Conservation (phyloP, 768 basidiomycete species). For the Kwoniella mangroviensis region DNA sequence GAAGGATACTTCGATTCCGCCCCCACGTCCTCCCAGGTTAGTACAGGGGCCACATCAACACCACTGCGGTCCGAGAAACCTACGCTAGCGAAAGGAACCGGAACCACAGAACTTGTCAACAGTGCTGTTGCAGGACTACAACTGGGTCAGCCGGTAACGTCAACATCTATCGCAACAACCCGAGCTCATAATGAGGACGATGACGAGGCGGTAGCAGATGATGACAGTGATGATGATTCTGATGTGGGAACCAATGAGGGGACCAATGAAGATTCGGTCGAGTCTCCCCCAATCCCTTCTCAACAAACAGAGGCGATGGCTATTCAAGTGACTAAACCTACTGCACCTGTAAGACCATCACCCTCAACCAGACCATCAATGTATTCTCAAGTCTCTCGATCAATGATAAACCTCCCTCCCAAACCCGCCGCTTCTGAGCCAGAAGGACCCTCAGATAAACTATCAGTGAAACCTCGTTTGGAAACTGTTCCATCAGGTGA, state of each 20-base stretch:
- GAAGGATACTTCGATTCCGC: constrained; percentile 39
- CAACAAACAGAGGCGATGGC: neutral
- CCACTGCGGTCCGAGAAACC: constrained; percentile 19
- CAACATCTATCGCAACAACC: neutral
- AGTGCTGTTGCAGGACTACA: constrained; percentile 4
- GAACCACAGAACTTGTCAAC: constrained; percentile 4
- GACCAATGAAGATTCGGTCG: constrained; percentile 20
- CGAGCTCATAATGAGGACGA: constrained; percentile 7
- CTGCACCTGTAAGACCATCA: constrained; percentile 16
- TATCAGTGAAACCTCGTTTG: constrained; percentile 19
- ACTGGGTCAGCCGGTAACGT: neutral
- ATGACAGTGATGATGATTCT: constrained; percentile 19
- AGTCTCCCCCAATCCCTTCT: constrained; percentile 4
- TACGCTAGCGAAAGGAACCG: constrained; percentile 11
- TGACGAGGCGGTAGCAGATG: constrained; percentile 17
- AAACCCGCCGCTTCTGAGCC: constrained; percentile 4
- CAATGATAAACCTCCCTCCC: constrained; percentile 46
- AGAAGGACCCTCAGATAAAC: neutral
- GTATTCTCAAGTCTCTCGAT: constrained; percentile 41
- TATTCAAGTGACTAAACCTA: neutral
- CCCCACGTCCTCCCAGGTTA: constrained; percentile 6
- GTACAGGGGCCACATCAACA: constrained; percentile 11
- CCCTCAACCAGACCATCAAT: constrained; percentile 35
- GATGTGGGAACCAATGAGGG: constrained; percentile 28
- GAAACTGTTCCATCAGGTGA: constrained; percentile 41